Evolutionary conservation across 306 rosid species (phyloP).

Genomic region (Glycine soja): DNA sequence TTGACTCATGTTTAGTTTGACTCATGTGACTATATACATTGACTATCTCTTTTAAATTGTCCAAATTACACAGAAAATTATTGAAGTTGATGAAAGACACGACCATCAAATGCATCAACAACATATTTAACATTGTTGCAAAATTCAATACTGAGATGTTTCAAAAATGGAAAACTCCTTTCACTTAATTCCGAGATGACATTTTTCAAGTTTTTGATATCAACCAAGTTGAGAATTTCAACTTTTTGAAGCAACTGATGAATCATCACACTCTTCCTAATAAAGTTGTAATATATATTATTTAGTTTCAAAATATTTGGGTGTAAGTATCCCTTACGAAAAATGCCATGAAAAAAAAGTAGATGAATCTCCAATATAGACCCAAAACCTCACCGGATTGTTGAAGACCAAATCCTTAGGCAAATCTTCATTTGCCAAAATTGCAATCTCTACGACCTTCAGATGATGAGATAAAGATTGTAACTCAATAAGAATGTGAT

Average conservation of each 20-base stretch:
- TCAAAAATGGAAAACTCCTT: slow-evolving; percentile 37
- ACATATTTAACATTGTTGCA: slow-evolving; percentile 41
- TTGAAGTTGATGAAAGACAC: slow-evolving; percentile 24
- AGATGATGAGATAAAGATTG: slow-evolving; percentile 33
- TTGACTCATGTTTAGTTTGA: not conserved
- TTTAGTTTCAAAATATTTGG: slow-evolving; percentile 29
- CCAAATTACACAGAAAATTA: slow-evolving; percentile 29
- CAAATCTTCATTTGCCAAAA: not conserved
- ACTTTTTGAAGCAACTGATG: not conserved
- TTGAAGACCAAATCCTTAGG: slow-evolving; percentile 21
- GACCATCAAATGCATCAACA: not conserved
- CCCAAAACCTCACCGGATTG: slow-evolving; percentile 31
- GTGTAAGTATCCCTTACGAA: slow-evolving; percentile 12
- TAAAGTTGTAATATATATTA: not conserved
- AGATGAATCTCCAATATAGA: slow-evolving; percentile 27
- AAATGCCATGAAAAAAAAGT: slow-evolving; percentile 21
- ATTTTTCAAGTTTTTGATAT: slow-evolving; percentile 38
- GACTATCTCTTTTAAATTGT: slow-evolving; percentile 1
- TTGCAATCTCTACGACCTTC: slow-evolving; percentile 34
- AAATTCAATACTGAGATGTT: not conserved
- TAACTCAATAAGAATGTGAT: slow-evolving; percentile 25
- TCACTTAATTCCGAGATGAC: slow-evolving; percentile 6
- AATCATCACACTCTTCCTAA: not conserved
- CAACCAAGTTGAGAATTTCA: slow-evolving; percentile 25
- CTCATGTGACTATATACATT: not conserved